Base-by-base conservation (phyloP, 768 basidiomycete genomes). In the Leucocoprinus leucothites region DNA sequence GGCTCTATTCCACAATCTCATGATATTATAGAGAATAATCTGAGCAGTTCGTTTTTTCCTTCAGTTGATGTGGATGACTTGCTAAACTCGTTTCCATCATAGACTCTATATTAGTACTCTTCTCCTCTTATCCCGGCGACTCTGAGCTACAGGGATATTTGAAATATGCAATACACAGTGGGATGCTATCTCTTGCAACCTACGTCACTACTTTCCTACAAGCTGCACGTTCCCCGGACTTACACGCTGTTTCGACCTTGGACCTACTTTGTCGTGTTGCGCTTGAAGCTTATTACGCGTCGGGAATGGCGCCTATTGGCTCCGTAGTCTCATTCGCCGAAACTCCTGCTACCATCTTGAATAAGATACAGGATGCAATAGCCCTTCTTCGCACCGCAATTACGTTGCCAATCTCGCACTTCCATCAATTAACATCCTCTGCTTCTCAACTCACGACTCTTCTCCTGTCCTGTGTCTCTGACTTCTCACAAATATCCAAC, bases 91-190 rank as follows among this genome's bases (percentile, higher is more conserved):
- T 19, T 16, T 31, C 38, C 24, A 11, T 36, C 14, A 3, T 43
- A 92, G 90, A 87, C 62, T 85, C 89, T 3, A 79, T 91, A 9
- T 73, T 92, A 43, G 70, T 79, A 7, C 74, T 91, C 14, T 89
- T 83, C 63, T 74, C 81, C 50, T 77, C 79, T 45, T 87, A 88
- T 61, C 85, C 87, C 21, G 87, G 82, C n/a, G 82, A 88, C 63
- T 80, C 81, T 18, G 75, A 75, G 42, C 76, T 92, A n/a, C 79
- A 82, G 56, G 78, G 74, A 42, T 92, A 92, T 64, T 68, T 91
- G 48, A 81, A 75, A 59, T 65, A 70, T 54, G 86, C 87, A 3
- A 73, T 91, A 24, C 70, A 78, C 53, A 73, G 78, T 42, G 76
- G 79, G 9, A 67, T 84, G 41, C 67, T 90, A 14, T 81, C 86